Base-by-base conservation (phyloP, 73 alveolate species). In the Blepharisma stoltei region DNA sequence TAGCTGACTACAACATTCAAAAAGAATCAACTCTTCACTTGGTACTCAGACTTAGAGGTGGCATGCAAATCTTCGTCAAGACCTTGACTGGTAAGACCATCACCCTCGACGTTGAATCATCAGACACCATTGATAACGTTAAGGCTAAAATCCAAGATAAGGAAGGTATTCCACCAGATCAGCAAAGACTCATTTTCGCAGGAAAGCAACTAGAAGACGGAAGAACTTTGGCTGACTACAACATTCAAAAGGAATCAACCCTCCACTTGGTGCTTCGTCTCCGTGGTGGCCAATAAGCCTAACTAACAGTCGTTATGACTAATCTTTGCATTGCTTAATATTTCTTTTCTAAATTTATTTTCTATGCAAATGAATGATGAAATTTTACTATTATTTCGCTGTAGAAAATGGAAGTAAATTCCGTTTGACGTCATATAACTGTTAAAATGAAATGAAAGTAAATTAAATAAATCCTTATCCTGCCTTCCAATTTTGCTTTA, bases 41-140 rank as follows among this genome's bases (percentile, higher is more conserved):
- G 43, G 86, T 81, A 49, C 43, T 81, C 50, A 70, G 88, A 70
- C 50, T 70, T 73, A 81, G 88, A 81, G 88, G 83, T 20, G 88
- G 88, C 41, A 55, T 55, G 71, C 71, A 55, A 55, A 55, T 55
- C 71, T 55, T 55, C 43, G 71, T 55, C 37, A 55, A 55, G 71
- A 55, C 71, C 11, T 46, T 55, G 37, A 55, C 53, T 32, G 53
- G 20, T 32, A 55, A 55, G 43, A 55, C 71, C 37, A 55, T 55
- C 37, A 55, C 71, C 6, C 43, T 55, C 37, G 71, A 55, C 43
- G 71, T 55, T 55, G 71, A 55, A 46, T 46, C 71, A 55, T 55
- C 45, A 46, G 71, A 55, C 71, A 55, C 52, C 71, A 55, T 55
- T 55, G 71, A 55, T 41, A 55, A 55, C 43, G 53, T 55, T 55